phyloP scores from a whole-genome alignment of 2,329 filamentous ascomycete genomes.

The Cladosporium phlei region DNA sequence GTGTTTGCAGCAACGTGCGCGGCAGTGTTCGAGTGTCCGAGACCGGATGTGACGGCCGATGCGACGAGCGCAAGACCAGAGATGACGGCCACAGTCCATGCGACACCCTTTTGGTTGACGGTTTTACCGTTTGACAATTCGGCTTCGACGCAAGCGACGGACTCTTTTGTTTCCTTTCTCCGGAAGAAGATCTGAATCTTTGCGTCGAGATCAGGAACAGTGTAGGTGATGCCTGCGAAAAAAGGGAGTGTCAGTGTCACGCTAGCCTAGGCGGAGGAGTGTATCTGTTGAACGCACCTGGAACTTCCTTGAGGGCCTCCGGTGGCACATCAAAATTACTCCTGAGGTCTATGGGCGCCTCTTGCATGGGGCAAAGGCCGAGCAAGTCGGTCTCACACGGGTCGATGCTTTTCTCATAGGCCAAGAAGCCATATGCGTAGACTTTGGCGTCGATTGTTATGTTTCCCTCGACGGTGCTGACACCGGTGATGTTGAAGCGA shows the following conservation, averaged over 20 bases:
- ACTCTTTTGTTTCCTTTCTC: slow-evolving; percentile 56
- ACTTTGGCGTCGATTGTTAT: slow-evolving; percentile 73
- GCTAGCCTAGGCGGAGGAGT: too few relatives aligned
- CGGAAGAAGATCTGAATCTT: slow-evolving; percentile 79
- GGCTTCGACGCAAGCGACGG: slow-evolving; percentile 82
- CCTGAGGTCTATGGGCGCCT: slow-evolving; percentile 71
- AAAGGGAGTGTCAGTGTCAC: too few relatives aligned
- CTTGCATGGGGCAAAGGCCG: slow-evolving; percentile 86
- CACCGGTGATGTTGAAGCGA: slow-evolving; percentile 69
- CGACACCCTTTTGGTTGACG: slow-evolving; percentile 80
- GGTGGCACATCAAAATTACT: slow-evolving; percentile 61
- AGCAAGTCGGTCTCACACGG: slow-evolving; percentile 66
- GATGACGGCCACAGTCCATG: slow-evolving; percentile 84
- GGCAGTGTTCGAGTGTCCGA: slow-evolving; percentile 89
- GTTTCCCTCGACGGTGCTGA: slow-evolving; percentile 77
- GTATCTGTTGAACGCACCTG: slow-evolving; percentile 56
- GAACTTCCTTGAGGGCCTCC: slow-evolving; percentile 61
- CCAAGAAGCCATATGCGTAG: slow-evolving; percentile 75
- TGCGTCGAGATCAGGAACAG: slow-evolving; percentile 85
- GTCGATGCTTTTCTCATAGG: slow-evolving; percentile 63
- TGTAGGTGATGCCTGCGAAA: slow-evolving; percentile 69
- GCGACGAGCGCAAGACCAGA: slow-evolving; percentile 77
- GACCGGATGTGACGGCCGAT: slow-evolving; percentile 81
- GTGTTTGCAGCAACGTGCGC: slow-evolving; percentile 92
- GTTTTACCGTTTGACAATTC: slow-evolving; percentile 87